Conservation (phyloP, 2,329 filamentous ascomycete genomes). For the Scytalidium sp. region DNA sequence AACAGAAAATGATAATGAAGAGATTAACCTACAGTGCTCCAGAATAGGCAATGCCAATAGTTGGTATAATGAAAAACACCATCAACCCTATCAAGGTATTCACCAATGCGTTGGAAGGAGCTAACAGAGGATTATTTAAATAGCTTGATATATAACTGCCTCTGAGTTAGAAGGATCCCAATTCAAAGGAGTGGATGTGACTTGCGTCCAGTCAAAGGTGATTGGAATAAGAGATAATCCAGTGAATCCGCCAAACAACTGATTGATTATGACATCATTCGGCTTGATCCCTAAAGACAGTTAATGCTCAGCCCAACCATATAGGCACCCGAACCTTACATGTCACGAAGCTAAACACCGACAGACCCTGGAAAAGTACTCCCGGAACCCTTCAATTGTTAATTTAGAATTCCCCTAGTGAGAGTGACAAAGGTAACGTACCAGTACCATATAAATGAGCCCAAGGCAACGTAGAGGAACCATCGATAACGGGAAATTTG, state of each 20-base stretch:
- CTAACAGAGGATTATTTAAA: conserved; percentile 61
- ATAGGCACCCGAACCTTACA: too few relatives aligned
- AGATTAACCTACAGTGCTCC: conserved; percentile 40
- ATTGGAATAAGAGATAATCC: conserved; percentile 66
- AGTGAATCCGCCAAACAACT: conserved; percentile 66
- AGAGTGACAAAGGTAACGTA: conserved; percentile 51
- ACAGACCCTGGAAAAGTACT: conserved; percentile 22
- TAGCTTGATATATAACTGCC: conserved; percentile 29
- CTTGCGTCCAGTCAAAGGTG: conserved; percentile 71
- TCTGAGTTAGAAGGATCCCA: background rate
- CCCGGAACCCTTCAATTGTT: conserved; percentile 37
- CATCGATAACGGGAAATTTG: conserved; percentile 63
- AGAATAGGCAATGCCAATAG: conserved; percentile 61
- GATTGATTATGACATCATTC: conserved; percentile 65
- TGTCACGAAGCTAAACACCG: conserved; percentile 32
- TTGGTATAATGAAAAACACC: conserved; percentile 59
- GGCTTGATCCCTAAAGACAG: conserved; percentile 52
- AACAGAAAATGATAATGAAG: background rate
- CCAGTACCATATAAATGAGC: conserved; percentile 64
- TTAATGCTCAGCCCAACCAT: too few relatives aligned
- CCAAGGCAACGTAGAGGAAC: conserved; percentile 56
- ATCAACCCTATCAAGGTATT: conserved; percentile 69
- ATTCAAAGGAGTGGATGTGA: conserved; percentile 31
- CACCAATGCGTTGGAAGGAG: conserved; percentile 70
- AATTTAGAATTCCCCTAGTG: conserved; percentile 39